These are phyloP conservation scores for Jamesozyma hellenica DNA, from an alignment of 805 yeast species.

Conservation along the genomic window DNA sequence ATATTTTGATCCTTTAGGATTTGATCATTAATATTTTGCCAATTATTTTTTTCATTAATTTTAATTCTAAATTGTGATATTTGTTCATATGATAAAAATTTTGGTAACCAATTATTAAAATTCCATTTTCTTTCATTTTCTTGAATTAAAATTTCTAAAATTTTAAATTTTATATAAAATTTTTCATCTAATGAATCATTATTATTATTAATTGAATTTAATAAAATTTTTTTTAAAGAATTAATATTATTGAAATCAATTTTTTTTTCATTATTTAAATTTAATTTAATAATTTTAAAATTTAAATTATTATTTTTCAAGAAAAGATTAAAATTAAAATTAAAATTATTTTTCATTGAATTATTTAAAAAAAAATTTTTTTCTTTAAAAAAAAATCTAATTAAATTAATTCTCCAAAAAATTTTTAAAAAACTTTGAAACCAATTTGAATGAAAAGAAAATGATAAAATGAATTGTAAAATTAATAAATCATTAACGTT, in stretches of 20 bases:
- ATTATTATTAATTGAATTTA: neutral
- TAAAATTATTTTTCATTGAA: too few species aligned
- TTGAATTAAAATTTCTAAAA: constrained; percentile 17
- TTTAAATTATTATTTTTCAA: too few species aligned
- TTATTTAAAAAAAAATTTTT: too few species aligned
- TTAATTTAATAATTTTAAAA: too few species aligned
- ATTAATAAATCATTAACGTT: constrained; percentile 10
- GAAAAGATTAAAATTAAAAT: too few species aligned
- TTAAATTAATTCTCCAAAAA: constrained; percentile 18
- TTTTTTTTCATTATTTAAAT: too few species aligned
- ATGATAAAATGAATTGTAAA: constrained; percentile 4
- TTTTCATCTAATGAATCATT: neutral
- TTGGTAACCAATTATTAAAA: constrained; percentile 15
- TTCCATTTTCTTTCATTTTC: constrained; percentile 28
- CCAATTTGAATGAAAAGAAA: constrained; percentile 21
- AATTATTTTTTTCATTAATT: neutral
- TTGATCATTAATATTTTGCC: neutral
- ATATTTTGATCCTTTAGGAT: constrained; percentile 5
- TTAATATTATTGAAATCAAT: neutral
- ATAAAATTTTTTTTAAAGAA: neutral
- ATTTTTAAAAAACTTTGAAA: constrained; percentile 21
- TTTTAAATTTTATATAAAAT: neutral
- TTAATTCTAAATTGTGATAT: constrained; percentile 1
- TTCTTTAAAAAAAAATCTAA: too few species aligned
- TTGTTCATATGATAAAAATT: constrained; percentile 21